Conservation (phyloP, 441 rosid species). For the Sinapis alba region DNA sequence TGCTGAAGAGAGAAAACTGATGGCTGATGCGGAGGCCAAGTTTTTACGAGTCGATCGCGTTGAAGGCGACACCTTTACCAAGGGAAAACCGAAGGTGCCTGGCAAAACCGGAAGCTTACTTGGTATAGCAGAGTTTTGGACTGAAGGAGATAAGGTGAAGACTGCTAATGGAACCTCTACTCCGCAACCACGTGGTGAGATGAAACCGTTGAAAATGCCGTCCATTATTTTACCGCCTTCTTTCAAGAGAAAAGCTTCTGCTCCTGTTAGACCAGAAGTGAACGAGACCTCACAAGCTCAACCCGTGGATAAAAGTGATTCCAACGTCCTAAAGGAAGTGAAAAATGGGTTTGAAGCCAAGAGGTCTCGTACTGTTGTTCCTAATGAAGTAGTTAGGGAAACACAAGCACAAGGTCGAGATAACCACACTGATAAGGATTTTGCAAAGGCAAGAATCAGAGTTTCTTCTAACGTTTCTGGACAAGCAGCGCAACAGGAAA, state of each 20-base stretch:
- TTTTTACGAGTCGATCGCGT: constrained; percentile 46
- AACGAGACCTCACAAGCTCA: constrained; percentile 19
- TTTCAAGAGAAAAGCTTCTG: constrained; percentile 35
- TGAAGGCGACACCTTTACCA: constrained; percentile 34
- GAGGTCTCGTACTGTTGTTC: constrained; percentile 18
- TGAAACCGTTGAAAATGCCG: constrained; percentile 11
- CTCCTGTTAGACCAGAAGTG: constrained; percentile 14
- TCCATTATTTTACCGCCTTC: constrained; percentile 38
- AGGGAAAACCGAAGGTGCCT: constrained; percentile 22
- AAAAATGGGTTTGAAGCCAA: constrained; percentile 13
- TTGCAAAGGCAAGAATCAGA: constrained; percentile 62
- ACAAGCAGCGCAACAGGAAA: constrained; percentile 23
- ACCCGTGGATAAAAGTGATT: constrained; percentile 20
- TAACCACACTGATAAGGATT: constrained; percentile 1
- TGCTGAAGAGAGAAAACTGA: constrained; percentile 55
- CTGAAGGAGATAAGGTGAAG: constrained; percentile 15
- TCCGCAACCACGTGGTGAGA: constrained; percentile 4
- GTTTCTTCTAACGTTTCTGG: constrained; percentile 25
- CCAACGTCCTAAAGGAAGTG: not conserved
- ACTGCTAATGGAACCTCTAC: constrained; percentile 14
- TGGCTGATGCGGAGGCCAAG: constrained; percentile 57
- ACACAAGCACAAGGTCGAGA: constrained; percentile 12
- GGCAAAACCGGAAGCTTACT: constrained; percentile 31
- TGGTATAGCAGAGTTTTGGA: constrained; percentile 39
- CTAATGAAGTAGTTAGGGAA: constrained; percentile 28